phyloP scores from a whole-genome alignment of 108 stramenopile genomes.

The Epithemia pelagica region DNA sequence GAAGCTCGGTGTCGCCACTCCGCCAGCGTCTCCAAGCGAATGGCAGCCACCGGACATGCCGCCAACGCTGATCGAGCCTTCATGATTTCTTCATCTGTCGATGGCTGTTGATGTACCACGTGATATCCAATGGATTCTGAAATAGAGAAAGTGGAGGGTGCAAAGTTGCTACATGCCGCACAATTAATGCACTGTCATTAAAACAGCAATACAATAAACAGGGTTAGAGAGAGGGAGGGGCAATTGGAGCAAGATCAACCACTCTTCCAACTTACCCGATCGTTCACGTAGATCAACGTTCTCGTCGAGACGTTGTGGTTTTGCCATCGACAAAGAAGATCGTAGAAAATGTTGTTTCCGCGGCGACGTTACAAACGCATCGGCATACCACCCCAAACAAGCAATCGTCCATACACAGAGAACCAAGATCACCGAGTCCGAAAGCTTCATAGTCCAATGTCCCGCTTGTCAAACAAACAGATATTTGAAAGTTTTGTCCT shows the following conservation, averaged over 20 bases:
- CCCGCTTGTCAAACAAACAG: no score
- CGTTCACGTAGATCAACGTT: constrained; percentile 66
- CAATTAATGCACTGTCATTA: constrained; percentile 59
- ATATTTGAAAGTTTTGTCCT: no score
- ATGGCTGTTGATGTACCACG: constrained; percentile 41
- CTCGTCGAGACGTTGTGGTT: constrained; percentile 39
- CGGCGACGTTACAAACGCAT: background rate
- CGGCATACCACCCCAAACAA: background rate
- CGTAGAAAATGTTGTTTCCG: background rate
- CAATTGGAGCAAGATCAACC: background rate
- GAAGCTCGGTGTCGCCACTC: constrained; percentile 18
- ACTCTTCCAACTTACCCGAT: constrained; percentile 30
- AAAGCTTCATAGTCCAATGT: no score
- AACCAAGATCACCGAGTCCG: no score
- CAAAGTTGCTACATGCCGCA: constrained; percentile 54
- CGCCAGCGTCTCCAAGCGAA: constrained; percentile 42
- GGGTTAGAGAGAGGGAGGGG: background rate
- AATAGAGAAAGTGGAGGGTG: constrained; percentile 41
- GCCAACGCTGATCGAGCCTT: constrained; percentile 51
- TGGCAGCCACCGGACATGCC: constrained; percentile 73
- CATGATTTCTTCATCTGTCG: constrained; percentile 34
- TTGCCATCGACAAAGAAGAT: constrained; percentile 1
- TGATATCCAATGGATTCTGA: constrained; percentile 17
- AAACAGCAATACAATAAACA: background rate
- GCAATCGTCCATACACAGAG: no score